Evolutionary conservation across 768 basidiomycete genomes (phyloP), one percentile per base, ranked within the genome.

Genomic region (Pulveroboletus sp.): DNA sequence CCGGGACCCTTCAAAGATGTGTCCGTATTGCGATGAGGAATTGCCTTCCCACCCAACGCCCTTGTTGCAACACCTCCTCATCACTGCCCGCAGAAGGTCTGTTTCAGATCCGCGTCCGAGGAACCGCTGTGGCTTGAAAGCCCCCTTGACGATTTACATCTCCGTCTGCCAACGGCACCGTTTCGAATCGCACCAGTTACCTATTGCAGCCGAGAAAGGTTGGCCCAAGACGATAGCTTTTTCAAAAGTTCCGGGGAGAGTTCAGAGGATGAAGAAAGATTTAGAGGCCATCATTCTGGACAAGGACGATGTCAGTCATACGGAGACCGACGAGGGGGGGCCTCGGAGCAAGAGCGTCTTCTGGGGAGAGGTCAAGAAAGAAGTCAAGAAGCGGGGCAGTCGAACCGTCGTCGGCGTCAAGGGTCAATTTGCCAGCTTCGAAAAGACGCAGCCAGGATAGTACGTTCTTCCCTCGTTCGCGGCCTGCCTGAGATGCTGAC

Each of bases 401-500:
- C 78, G 82, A 41, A 79, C 79, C 12, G 80, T 81, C 16, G 75
- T 77, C 2, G 84, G 89, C 35, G 78, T 88, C 42, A 78, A 76
- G 38, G 87, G 81, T 2, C 90, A 93, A 59, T 90, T 85, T 58
- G 76, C 79, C 16, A 87, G 72, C 56, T 94, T 94, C 58, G 80
- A 89, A 57, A 86, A 83, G 69, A 81, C 82, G 5, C 87, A 91
- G 59, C 90, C 92, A 23, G 92, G 93, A 70, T 95, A 93, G 92
- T 95, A 61, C 71, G 90, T 79, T 38, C 11, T 49, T 23, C 20
- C 29, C 24, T 45, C 27, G 13, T 13, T 36, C 41, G 13, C 23
- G 20, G 8, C 12, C 16, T 19, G 42, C 49, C 16, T 31, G 29
- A 23, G 17, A 48, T 26, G 31, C 37, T 14, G 26, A 53, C 5